Base-by-base conservation (phyloP, 306 rosid species). In the Purshia tridentata region DNA sequence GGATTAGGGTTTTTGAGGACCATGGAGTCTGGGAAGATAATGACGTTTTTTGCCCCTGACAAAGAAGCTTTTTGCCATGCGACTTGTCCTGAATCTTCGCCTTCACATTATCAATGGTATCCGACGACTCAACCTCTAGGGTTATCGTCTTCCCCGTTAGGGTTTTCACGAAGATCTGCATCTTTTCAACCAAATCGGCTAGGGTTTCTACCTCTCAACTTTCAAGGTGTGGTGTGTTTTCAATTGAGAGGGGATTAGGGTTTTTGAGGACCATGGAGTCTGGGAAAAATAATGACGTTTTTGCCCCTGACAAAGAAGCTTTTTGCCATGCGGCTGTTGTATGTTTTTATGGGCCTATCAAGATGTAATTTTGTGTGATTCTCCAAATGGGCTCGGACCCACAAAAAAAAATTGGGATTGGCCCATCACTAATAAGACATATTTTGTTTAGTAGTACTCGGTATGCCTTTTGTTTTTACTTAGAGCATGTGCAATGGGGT, bases 161-260 rank as follows among this genome's bases (percentile, higher is more conserved):
- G 66, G 76, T 72, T 29, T 72, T 80, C 76, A 80, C 80, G 55
- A 80, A 80, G 16, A 74, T 80, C 80, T 80, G 83, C 83, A 69
- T 80, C 73, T 47, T 70, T 41, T 37, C 20, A 1, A 11, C 35
- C 41, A 42, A 4, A 42, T 37, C 41, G 68, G 13, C 70, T 29
- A 37, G 70, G 47, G 61, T 11, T 20, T 51, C 16, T 20, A 18
- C 23, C 46, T 60, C 40, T 57, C n/a, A 8, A 20, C 66, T 35
- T 22, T 58, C 64, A 60, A 35, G 14, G 13, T 2, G 22, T 6
- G 11, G 8, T n/a, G n/a, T n/a, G n/a, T 37, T 37, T 6, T 1
- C 13, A 3, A 9, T 5, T n/a, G 45, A 4, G 22, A 13, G 47
- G 66, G 47, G 47, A 37, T 60, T 60, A 60, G 47, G 47, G 47